Evolutionary conservation across 1,139 yeast genomes (phyloP), one percentile per base, ranked within the genome.

Genomic region (Kluyveromyces marxianus): DNA sequence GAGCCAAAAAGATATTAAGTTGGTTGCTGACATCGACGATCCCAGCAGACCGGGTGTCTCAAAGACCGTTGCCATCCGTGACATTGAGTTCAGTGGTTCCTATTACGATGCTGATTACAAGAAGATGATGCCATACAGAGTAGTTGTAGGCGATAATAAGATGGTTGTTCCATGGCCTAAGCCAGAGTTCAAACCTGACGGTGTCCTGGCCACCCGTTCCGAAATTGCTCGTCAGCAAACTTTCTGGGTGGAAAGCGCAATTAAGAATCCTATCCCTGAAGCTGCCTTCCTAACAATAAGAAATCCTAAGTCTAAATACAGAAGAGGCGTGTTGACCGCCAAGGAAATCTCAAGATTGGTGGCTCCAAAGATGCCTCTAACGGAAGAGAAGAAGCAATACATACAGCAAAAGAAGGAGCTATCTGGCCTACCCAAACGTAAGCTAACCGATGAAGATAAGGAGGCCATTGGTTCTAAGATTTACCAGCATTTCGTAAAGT

Each of bases 141-240:
- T 79, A 54, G 88, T 90, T 14, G 74, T 77, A 54, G 89, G 87
- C 56, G 69, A 70, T 33, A 77, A 77, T 37, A 72, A 76, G 42
- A 69, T 87, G 48, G 78, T 79, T 41, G 79, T 90, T 45, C 97
- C 97, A 47, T 90, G 96, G 95, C 97, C 97, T 38, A 76, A 79
- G 53, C 95, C 95, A 2, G 82, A 79, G 34, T 71, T 74, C 6
- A 68, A 70, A n/a, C 76, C 75, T 54, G 85, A 81, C 47, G 87
- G 84, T 44, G 66, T 66, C 10, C 68, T 79, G 47, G 75, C 79
- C 3, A 87, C 97, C 0, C 65, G 67, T 8, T 76, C 79, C 40
- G 81, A 74, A 4, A 68, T 69, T 1, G 94, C 78, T 2, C 76
- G 80, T 49, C 87, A 81, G 55, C 82, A 87, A 63, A 81, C 96